Evolutionary conservation across 2,329 filamentous ascomycete genomes (phyloP).

Genomic region (Paramyrothecium roridum): DNA sequence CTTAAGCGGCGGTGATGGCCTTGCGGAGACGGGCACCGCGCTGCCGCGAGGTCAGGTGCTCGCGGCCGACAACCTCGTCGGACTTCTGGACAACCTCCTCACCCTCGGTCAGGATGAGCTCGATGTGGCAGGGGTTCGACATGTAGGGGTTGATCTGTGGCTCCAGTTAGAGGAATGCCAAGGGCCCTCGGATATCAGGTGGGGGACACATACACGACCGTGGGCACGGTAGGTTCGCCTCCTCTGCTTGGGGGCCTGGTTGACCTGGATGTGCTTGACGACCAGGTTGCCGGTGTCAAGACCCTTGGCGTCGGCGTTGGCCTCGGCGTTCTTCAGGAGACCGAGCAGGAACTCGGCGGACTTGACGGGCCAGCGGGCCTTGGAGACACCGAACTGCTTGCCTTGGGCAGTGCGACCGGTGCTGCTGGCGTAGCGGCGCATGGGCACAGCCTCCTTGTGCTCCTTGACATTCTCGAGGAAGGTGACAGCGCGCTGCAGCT

Average conservation of each 20-base stretch:
- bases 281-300: conserved; percentile 96
- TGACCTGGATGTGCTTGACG: conserved; percentile 99
- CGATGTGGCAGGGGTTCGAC: conserved; percentile 99
- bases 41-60: conserved; percentile 87
- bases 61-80: conserved; percentile 72
- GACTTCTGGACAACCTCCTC: conserved; percentile 96
- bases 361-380: conserved; percentile 99
- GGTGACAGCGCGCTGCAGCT: conserved; percentile 87
- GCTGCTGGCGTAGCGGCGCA: conserved; percentile 95
- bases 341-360: conserved; percentile 96
- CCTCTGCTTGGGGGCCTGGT: conserved; percentile 99
- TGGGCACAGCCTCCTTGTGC: conserved; percentile 96
- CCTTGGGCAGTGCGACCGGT: conserved; percentile 97
- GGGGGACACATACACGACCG: conserved; percentile 94
- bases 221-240: conserved; percentile 99
- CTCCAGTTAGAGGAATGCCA: too few relatives aligned
- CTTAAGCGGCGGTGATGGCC: conserved; percentile 64
- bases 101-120: conserved; percentile 97
- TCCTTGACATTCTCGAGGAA: conserved; percentile 98
- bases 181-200: too few relatives aligned
- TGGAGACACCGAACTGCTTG: conserved; percentile 98
- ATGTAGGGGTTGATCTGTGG: conserved; percentile 98
- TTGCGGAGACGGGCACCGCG: conserved; percentile 68
- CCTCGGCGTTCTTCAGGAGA: conserved; percentile 95
- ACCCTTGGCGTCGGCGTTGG: conserved; percentile 95